phyloP scores from a whole-genome alignment of 495 filamentous ascomycete species.

The Daldinia caldariorum region DNA sequence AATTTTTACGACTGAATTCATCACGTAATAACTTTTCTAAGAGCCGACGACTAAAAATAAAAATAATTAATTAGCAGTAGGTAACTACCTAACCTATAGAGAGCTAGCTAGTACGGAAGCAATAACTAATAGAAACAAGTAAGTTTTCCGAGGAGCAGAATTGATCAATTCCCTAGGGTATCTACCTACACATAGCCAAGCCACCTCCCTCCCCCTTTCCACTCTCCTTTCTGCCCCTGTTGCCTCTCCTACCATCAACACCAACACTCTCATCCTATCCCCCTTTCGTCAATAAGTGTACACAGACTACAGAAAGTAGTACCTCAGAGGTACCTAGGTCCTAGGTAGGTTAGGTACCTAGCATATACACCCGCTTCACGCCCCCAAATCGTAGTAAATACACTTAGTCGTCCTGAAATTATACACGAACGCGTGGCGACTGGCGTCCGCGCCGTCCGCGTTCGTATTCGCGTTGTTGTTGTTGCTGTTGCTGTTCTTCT shows the following conservation, averaged over 20 bases:
- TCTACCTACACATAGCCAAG: slow-evolving; percentile 1
- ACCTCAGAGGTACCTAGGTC: too few species aligned
- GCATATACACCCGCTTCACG: slow-evolving; percentile 40
- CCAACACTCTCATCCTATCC: background rate
- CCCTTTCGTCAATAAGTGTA: background rate
- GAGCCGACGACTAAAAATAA: too few species aligned
- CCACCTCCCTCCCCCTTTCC: background rate
- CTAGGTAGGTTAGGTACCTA: too few species aligned
- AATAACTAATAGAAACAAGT: background rate
- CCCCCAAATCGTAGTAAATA: slow-evolving; percentile 77
- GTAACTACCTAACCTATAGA: too few species aligned
- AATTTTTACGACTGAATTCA: too few species aligned
- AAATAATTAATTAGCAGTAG: too few species aligned
- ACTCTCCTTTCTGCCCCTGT: background rate
- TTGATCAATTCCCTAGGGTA: background rate
- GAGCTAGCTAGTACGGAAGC: too few species aligned
- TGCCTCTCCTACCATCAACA: too few species aligned
- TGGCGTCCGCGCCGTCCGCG: slow-evolving; percentile 21
- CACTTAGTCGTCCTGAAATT: slow-evolving; percentile 81
- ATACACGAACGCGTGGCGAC: slow-evolving; percentile 78
- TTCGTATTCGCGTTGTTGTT: too few species aligned
- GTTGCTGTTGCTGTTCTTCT: slow-evolving; percentile 35
- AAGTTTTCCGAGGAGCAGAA: background rate
- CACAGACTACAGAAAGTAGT: background rate
- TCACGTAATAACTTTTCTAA: too few species aligned